phyloP scores from a whole-genome alignment of 345 rosid genomes.

The Cochlearia excelsa region DNA sequence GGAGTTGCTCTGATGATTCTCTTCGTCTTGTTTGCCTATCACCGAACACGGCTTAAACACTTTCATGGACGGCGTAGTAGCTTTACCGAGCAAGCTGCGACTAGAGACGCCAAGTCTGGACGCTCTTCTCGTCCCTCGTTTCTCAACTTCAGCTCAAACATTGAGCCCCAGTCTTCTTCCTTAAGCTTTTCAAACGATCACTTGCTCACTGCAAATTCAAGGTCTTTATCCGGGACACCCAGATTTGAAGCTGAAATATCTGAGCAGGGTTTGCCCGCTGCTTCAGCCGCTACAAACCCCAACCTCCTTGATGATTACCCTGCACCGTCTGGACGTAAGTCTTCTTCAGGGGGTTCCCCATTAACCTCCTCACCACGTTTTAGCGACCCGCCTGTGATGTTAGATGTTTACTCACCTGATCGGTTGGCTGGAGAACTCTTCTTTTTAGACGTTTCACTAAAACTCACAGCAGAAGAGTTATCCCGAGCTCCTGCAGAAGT shows the following conservation, averaged over 20 bases:
- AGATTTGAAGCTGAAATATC: slow-evolving; percentile 53
- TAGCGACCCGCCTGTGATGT: slow-evolving; percentile 60
- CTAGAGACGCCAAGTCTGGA: slow-evolving; percentile 55
- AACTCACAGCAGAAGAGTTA: slow-evolving; percentile 84
- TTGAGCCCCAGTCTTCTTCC: slow-evolving; percentile 54
- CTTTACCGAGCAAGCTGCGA: slow-evolving; percentile 44
- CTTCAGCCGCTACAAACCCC: slow-evolving; percentile 45
- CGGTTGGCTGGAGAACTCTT: slow-evolving; percentile 88
- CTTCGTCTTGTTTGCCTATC: slow-evolving; percentile 69
- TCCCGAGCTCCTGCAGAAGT: slow-evolving; percentile 99
- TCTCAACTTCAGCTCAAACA: slow-evolving; percentile 62
- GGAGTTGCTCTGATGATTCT: slow-evolving; percentile 61
- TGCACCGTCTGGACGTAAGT: slow-evolving; percentile 62
- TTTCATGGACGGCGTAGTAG: slow-evolving; percentile 52
- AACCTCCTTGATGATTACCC: slow-evolving; percentile 57
- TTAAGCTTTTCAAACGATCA: slow-evolving; percentile 87
- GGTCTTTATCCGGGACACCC: slow-evolving; percentile 67
- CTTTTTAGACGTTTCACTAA: slow-evolving; percentile 68
- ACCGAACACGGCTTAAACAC: slow-evolving; percentile 54
- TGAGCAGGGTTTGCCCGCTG: slow-evolving; percentile 46
- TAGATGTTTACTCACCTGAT: slow-evolving; percentile 93
- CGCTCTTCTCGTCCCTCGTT: slow-evolving; percentile 58
- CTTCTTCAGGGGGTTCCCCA: slow-evolving; percentile 73
- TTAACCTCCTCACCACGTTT: slow-evolving; percentile 73
- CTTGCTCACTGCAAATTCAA: slow-evolving; percentile 77